Percentiles rank a stretch among this genome's conserved stretches.
phyloP scores from a whole-genome alignment of 164 flowering plant species.

The Cinnamomum micranthum region DNA sequence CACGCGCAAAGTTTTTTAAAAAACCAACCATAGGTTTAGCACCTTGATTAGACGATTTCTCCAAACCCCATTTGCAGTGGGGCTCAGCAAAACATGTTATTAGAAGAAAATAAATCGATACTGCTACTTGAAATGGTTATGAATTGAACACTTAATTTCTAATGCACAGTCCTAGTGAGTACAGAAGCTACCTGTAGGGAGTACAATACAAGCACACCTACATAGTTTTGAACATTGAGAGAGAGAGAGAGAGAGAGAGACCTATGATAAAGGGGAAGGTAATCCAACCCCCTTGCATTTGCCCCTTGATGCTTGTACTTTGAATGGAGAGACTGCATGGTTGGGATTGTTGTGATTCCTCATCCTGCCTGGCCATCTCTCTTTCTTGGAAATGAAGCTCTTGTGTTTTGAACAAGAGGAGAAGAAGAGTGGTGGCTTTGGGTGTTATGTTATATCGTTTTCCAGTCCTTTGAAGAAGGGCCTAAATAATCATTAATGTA shows the following conservation, averaged over 20 bases:
- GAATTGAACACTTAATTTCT: too few relatives aligned
- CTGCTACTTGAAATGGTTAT: too few relatives aligned
- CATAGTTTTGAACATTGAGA: neutral
- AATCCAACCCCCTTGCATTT: slow-evolving; percentile 30
- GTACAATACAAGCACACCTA: too few relatives aligned
- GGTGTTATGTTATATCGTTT: too few relatives aligned
- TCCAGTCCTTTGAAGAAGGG: too few relatives aligned
- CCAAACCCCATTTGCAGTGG: neutral
- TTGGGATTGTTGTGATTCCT: neutral
- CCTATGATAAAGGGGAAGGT: slow-evolving; percentile 34
- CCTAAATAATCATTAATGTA: too few relatives aligned
- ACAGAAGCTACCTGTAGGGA: too few relatives aligned
- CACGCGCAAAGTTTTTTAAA: too few relatives aligned
- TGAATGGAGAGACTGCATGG: neutral
- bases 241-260: slow-evolving; percentile 12
- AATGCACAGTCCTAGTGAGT: too few relatives aligned
- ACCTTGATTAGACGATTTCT: neutral
- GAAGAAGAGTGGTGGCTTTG: too few relatives aligned
- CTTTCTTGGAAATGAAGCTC: neutral
- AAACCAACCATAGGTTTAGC: neutral
- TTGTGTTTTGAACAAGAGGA: neutral
- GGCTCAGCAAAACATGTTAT: neutral
- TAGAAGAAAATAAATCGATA: neutral
- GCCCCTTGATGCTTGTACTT: neutral
- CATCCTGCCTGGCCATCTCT: neutral